These are phyloP conservation scores for Gyromitra esculenta DNA, from an alignment of 2,329 filamentous ascomycete species.

Conservation along the genomic window DNA sequence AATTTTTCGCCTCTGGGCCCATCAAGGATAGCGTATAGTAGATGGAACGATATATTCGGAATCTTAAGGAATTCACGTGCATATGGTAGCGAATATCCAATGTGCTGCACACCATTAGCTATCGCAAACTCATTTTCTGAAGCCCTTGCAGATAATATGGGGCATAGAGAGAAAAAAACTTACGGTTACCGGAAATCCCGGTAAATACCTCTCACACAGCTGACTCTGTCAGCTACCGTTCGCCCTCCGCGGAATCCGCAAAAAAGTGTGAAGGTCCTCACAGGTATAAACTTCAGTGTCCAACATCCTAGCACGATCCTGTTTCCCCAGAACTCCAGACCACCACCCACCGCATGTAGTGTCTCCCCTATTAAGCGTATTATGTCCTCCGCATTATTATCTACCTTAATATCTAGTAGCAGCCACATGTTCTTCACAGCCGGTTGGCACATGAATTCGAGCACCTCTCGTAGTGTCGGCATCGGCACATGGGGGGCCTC, in stretches of 20 bases:
- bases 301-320: conserved; percentile 84
- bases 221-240: conserved; percentile 24
- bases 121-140: conserved; percentile 9
- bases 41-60: conserved; percentile 79
- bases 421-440: conserved; percentile 77
- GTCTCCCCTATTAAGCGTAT: conserved; percentile 74
- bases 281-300: conserved; percentile 67
- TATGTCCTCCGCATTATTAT: conserved; percentile 76
- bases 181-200: conserved; percentile 57
- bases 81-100: conserved; percentile 65
- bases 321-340: conserved; percentile 70
- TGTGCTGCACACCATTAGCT: conserved; percentile 58
- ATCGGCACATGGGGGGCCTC: conserved; percentile 75
- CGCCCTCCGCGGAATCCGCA: neutral
- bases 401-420: conserved; percentile 87
- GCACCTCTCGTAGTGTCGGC: conserved; percentile 77
- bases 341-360: conserved; percentile 66
- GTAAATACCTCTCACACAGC: conserved; percentile 56
- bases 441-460: conserved; percentile 74
- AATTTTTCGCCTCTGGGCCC: conserved; percentile 75
- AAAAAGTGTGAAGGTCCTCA: conserved; percentile 25
- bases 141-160: neutral
- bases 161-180: conserved; percentile 15
- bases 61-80: conserved; percentile 75
- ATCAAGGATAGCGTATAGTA: conserved; percentile 74